Evolutionary conservation across 2,329 filamentous ascomycete species (phyloP), one percentile per base, ranked within the genome.

Genomic region (Teratosphaeria pseudoeucalypti): DNA sequence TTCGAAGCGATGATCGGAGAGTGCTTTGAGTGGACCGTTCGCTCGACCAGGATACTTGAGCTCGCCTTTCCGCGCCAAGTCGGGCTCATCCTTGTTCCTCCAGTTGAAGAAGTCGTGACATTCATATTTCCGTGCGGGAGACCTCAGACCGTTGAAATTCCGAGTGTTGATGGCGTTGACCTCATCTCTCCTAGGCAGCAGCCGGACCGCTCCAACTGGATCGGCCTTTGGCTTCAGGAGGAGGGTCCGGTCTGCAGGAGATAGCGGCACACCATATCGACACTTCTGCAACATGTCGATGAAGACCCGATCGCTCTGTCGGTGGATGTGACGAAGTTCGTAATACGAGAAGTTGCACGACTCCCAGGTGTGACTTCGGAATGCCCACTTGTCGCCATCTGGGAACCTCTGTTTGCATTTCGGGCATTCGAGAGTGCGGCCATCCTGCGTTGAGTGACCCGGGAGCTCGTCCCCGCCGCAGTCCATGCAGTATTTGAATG

Each of bases 351-450:
- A 85, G 1, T 78, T 64, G 62, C 81, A 82, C 53, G 80, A 72
- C 12, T 72, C 61, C 85, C 84, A 87, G 0, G 78, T 78, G 1
- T 70, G 59, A 63, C 81, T 84, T 19, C 75, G 73, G 63, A 87
- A 87, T 0, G 83, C 84, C 81, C 82, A 87, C 64, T 83, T 84
- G 10, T 86, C 78, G 14, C 68, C 70, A 27, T 82, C 78, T 4
- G 65, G 60, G 58, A 75, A 82, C n/a, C n/a, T 37, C 26, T 34
- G 47, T 16, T 52, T 49, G 55, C 61, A 61, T 12, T 43, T 27
- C 2, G 11, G 32, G 37, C 61, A 61, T 4, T 34, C 43, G 10
- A 61, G n/a, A 6, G 53, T 16, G 19, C 54, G 34, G 27, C 54
- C 59, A 64, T 26, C 65, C 65, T 52, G 63, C 62, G 12, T 54